Conservation (phyloP, 2,329 filamentous ascomycete genomes). For the Erysiphe pulchra region DNA sequence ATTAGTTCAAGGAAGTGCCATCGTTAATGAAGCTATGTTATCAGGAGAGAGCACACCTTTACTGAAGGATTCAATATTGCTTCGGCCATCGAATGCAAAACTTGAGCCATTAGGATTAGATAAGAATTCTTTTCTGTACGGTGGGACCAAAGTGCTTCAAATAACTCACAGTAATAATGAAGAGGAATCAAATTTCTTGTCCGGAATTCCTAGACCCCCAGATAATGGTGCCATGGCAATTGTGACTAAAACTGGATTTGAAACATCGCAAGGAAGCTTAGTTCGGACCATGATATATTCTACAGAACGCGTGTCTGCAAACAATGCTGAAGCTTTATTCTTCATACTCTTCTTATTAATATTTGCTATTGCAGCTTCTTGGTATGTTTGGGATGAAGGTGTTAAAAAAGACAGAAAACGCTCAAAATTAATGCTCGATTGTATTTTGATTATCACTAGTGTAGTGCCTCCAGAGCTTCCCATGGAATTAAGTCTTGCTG, state of each 20-base stretch:
- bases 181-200: constrained; percentile 45
- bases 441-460: constrained; percentile 88
- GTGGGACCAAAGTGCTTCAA: constrained; percentile 91
- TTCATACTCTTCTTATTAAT: constrained; percentile 94
- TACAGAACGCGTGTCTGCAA: constrained; percentile 93
- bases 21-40: constrained; percentile 98
- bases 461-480: constrained; percentile 95
- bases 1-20: constrained; percentile 77
- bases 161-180: constrained; percentile 66
- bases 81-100: constrained; percentile 54
- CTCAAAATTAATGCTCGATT: constrained; percentile 90
- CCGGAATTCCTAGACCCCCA: constrained; percentile 59
- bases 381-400: constrained; percentile 98
- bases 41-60: constrained; percentile 94
- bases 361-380: constrained; percentile 89
- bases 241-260: constrained; percentile 92
- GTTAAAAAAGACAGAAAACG: constrained; percentile 85
- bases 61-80: constrained; percentile 82
- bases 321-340: constrained; percentile 83
- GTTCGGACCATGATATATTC: constrained; percentile 99
- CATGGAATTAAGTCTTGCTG: constrained; percentile 91
- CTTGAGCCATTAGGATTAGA: constrained; percentile 81
- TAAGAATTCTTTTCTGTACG: constrained; percentile 91
- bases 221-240: constrained; percentile 87
- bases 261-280: constrained; percentile 91